Base-by-base conservation (phyloP, 768 basidiomycete genomes). In the Agaricus subrufescens region DNA sequence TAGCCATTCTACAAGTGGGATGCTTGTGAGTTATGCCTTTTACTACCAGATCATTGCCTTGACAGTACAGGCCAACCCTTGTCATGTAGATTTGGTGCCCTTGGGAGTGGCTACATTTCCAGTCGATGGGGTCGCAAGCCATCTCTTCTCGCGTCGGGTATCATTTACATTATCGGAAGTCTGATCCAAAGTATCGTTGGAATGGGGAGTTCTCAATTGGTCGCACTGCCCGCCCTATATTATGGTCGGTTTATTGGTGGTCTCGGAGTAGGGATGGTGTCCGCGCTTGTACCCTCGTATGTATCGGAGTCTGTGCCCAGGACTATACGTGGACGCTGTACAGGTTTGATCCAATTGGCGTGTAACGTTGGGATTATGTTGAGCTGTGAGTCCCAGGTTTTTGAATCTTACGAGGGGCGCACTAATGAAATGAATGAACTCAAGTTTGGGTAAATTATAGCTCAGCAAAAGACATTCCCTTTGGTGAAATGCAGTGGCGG, bases 201-300 rank as follows among this genome's bases (percentile, higher is more conserved):
- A 0, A 57, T 80, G 1, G 75, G 77, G 15, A 73, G 66, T 58
- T 70, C 63, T 43, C 66, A 61, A 53, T 50, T 29, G 4, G 69
- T 73, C 2, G 75, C 66, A 11, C 62, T 77, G 9, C 63, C 63
- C 8, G 70, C 77, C 6, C 68, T 79, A 38, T 79, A 75, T 59
- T 76, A 76, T 60, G 71, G 77, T 51, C 74, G 83, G 3, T 86
- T 86, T 66, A 54, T 87, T 0, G 75, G 79, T 5, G 86, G 87
- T 19, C 70, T 85, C 50, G 84, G 86, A 6, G 75, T 85, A 29
- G 83, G 84, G 12, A 77, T 79, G 73, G 71, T 76, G 6, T 73
- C 75, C 1, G 77, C 79, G 3, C 64, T 82, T 1, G 73, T 79
- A 4, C 80, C 81, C 11, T 70, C 77, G 0, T 83, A 82, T 46